Conservation (phyloP, 371 early-diverging fungal genomes). For the Rhizopus sp. region DNA sequence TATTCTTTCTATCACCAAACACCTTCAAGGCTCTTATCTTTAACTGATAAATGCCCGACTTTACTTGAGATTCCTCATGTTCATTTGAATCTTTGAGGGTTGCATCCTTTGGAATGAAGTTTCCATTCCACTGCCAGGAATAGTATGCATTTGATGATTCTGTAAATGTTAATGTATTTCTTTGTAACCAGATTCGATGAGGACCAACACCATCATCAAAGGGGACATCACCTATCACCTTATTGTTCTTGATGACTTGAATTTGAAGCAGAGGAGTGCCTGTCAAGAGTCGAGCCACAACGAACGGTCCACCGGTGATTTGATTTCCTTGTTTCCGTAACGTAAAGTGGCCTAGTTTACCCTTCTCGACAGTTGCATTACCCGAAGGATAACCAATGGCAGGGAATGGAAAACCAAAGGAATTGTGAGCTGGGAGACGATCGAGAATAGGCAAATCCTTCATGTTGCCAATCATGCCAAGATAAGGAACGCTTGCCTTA, state of each 20-base stretch:
- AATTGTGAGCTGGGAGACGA: conserved; percentile 2
- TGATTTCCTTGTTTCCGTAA: not conserved
- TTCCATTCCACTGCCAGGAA: conserved; percentile 28
- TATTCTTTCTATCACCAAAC: conserved; percentile 14
- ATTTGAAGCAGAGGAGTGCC: conserved; percentile 27
- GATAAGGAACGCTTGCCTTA: conserved; percentile 24
- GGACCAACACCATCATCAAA: conserved; percentile 1
- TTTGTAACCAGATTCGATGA: conserved; percentile 20
- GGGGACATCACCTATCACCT: conserved; percentile 27
- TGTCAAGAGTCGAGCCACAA: conserved; percentile 25
- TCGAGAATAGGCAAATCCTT: conserved; percentile 25
- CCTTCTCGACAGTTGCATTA: conserved; percentile 1
- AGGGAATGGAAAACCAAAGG: conserved; percentile 20
- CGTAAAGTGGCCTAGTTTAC: conserved; percentile 10
- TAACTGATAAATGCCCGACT: conserved; percentile 22
- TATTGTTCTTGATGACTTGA: conserved; percentile 15
- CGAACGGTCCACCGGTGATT: conserved; percentile 8
- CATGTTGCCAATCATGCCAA: conserved; percentile 39
- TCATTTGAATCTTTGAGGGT: conserved; percentile 11
- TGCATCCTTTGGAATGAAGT: conserved; percentile 22
- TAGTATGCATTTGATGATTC: conserved; percentile 19
- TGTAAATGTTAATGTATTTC: conserved; percentile 18
- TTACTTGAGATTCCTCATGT: conserved; percentile 1
- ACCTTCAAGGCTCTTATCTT: conserved; percentile 23
- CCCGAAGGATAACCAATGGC: conserved; percentile 21